phyloP scores from a whole-genome alignment of 169 alveolate genomes.

The Pseudocohnilembus persalinus region DNA sequence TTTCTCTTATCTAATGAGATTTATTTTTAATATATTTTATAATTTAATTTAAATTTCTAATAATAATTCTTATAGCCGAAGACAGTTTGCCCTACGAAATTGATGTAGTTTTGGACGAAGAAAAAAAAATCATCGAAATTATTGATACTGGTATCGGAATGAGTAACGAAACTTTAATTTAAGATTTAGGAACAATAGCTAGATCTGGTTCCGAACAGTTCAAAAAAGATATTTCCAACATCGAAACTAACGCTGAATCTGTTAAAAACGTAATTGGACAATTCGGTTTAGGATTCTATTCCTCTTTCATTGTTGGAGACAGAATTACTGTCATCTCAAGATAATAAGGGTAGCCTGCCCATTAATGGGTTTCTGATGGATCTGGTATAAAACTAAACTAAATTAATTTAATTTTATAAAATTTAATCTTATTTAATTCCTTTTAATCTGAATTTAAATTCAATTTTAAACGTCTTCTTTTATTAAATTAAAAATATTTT shows the following conservation, averaged over 20 bases:
- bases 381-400: not conserved
- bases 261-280: constrained; percentile 84
- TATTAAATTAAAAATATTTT: constrained; percentile 38
- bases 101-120: constrained; percentile 50
- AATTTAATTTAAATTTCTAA: no score
- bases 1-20: no score
- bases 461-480: no score
- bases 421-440: not conserved
- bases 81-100: constrained; percentile 18
- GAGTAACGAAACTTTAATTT: constrained; percentile 58
- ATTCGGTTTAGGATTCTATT: constrained; percentile 93
- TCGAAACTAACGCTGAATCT: constrained; percentile 13
- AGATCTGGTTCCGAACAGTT: constrained; percentile 69
- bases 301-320: constrained; percentile 91
- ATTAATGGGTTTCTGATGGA: constrained; percentile 57
- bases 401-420: no score
- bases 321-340: constrained; percentile 87
- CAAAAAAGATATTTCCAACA: constrained; percentile 41
- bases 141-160: constrained; percentile 76
- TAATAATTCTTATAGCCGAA: not conserved
- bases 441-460: no score
- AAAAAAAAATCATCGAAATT: constrained; percentile 56
- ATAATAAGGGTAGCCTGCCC: not conserved
- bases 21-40: no score
- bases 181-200: constrained; percentile 80